Evolutionary conservation across 305 asterid genomes (phyloP).

Genomic region (Andrographis paniculata): DNA sequence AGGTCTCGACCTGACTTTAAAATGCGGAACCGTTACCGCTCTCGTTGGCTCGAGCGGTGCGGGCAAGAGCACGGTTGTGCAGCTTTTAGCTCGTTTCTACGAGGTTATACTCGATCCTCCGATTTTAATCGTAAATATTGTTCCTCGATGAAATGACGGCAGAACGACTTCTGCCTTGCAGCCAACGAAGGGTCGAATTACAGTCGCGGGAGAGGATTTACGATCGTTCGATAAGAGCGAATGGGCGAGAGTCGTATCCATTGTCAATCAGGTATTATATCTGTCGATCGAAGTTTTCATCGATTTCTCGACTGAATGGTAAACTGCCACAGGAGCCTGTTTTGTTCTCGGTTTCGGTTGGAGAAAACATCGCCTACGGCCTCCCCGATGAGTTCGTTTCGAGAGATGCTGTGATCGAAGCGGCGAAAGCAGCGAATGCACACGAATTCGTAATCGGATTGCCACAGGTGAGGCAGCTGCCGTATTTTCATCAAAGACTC

Average conservation of each 20-base stretch:
- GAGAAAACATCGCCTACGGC: constrained; percentile 95
- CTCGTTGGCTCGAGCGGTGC: constrained; percentile 97
- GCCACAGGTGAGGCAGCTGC: constrained; percentile 65
- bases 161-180: constrained; percentile 33
- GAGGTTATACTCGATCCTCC: constrained; percentile 40
- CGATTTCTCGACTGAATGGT: no score
- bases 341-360: constrained; percentile 83
- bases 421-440: constrained; percentile 99
- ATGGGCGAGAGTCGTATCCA: constrained; percentile 89
- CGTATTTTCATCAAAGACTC: constrained; percentile 1
- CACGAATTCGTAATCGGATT: constrained; percentile 82
- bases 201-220: constrained; percentile 94
- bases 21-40: constrained; percentile 85
- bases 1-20: constrained; percentile 70
- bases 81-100: constrained; percentile 87
- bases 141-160: constrained; percentile 11
- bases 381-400: constrained; percentile 90
- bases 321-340: constrained; percentile 65
- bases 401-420: constrained; percentile 75
- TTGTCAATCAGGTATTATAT: constrained; percentile 73
- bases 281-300: constrained; percentile 11
- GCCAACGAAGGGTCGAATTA: constrained; percentile 86
- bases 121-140: constrained; percentile 8
- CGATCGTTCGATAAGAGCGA: constrained; percentile 86
- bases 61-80: constrained; percentile 93